Conservation (phyloP, 129 eudicot species). For the Pulicaria dysenterica region DNA sequence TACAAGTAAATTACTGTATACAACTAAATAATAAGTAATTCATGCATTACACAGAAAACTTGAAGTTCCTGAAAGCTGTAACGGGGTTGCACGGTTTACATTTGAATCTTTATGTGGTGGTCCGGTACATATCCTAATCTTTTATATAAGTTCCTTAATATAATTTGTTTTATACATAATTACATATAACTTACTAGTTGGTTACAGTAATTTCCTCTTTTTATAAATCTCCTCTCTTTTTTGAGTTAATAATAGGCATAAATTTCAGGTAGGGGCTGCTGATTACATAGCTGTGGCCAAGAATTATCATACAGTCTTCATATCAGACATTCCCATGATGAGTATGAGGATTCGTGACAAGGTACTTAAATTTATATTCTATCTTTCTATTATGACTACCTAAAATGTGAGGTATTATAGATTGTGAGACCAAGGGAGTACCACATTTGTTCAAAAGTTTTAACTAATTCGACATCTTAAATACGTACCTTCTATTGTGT, state of each 20-base stretch:
- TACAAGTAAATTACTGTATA: neutral
- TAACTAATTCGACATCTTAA: conserved; percentile 1
- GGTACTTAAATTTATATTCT: conserved; percentile 42
- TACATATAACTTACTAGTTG: neutral
- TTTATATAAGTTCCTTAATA: conserved; percentile 1
- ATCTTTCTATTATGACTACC: no score
- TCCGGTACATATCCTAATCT: conserved; percentile 55
- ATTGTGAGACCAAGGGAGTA: neutral
- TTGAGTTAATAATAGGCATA: conserved; percentile 22
- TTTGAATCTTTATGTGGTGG: conserved; percentile 89
- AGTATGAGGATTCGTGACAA: conserved; percentile 98
- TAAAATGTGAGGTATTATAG: no score
- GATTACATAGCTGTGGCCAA: conserved; percentile 93
- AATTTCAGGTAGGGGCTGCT: conserved; percentile 86
- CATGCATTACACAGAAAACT: conserved; percentile 58
- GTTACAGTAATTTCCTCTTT: neutral
- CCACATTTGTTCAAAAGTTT: neutral
- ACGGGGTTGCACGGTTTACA: conserved; percentile 82
- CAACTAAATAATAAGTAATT: conserved; percentile 13
- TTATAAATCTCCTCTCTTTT: neutral
- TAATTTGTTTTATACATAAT: neutral
- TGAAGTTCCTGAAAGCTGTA: conserved; percentile 84
- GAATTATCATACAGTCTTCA: conserved; percentile 79
- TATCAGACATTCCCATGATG: conserved; percentile 87
- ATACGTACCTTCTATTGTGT: neutral